Base-by-base conservation (phyloP, 2,329 filamentous ascomycete species). In the Phyllosticta capitalensis region DNA sequence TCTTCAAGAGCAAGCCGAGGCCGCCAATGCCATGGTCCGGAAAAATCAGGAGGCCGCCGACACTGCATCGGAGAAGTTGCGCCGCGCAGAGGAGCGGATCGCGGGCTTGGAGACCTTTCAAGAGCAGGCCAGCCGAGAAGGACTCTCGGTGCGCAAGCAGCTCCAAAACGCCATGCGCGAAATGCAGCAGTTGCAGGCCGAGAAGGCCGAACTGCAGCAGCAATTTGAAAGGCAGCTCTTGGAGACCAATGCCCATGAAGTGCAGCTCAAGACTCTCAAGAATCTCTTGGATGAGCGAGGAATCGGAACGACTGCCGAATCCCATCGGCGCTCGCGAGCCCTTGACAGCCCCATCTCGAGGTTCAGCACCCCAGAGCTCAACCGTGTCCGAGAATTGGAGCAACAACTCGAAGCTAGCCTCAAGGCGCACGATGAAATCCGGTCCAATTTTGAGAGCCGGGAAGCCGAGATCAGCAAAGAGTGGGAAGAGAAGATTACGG, bases 91-190 rank as follows among this genome's bases (percentile, higher is more conserved):
- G 74, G 95, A 97, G 76, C 86, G 94, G 50, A 97, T 99, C 71
- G 95, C 94, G 5, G 94, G 94, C 6, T 81, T 99, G 3, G 94
- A 99, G 72, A 90, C 91, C 26, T 97, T 97, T 72, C 94, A 99
- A 74, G 94, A 99, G 70, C 94, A 99, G 74, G 88, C 92, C 3
- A 97, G 92, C 73, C 84, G 94, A 52, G 95, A 99, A 73, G 91
- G 91, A 54, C 85, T 99, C 58, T 84, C 86, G 38, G 90, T 97
- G 64, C 85, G 94, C 58, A 87, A 94, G 69, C 92, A 97, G 69
- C 81, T 99, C 57, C 94, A 97, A 71, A 81, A 85, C 24, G 85
- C 89, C 4, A 80, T 96, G 71, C 87, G 87, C 64, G 92, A 99
- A 61, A 85, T 87, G 14, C 91, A 96, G 71, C 79, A 83, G n/a